Conservation (phyloP, 2,329 filamentous ascomycete species). For the Exophiala oligosperma region DNA sequence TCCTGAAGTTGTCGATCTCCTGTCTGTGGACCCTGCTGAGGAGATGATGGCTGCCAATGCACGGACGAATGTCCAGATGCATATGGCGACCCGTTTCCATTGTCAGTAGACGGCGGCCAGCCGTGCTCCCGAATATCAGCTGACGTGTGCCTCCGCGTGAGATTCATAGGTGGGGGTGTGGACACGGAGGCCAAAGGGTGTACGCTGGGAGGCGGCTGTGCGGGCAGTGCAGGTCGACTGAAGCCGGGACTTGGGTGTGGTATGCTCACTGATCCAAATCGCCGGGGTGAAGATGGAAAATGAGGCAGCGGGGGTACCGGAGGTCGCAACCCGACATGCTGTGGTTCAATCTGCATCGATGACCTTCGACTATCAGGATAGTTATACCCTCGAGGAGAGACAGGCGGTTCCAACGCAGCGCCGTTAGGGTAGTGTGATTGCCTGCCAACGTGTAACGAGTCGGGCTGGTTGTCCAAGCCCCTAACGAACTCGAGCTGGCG, state of each 20-base stretch:
- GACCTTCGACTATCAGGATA: slow-evolving; percentile 78
- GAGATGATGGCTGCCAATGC: slow-evolving; percentile 64
- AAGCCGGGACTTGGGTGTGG: slow-evolving; percentile 71
- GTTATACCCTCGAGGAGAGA: slow-evolving; percentile 83
- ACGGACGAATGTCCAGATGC: slow-evolving; percentile 61
- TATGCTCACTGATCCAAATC: slow-evolving; percentile 82
- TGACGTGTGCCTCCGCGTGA: slow-evolving; percentile 85
- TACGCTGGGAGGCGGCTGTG: slow-evolving; percentile 67
- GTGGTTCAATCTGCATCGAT: slow-evolving; percentile 62
- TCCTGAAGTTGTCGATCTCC: slow-evolving; percentile 65
- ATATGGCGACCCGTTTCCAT: slow-evolving; percentile 58
- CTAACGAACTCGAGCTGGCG: slow-evolving; percentile 61
- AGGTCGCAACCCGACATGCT: slow-evolving; percentile 27
- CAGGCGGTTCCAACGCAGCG: slow-evolving; percentile 67
- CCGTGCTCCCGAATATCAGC: slow-evolving; percentile 91
- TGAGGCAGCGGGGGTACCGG: slow-evolving; percentile 54
- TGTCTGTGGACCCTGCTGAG: slow-evolving; percentile 28
- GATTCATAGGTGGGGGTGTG: slow-evolving; percentile 61
- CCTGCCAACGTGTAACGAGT: slow-evolving; percentile 63
- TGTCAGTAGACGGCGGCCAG: slow-evolving; percentile 58
- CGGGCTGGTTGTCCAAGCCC: slow-evolving; percentile 61
- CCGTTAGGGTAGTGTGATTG: slow-evolving; percentile 63
- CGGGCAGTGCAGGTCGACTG: slow-evolving; percentile 66
- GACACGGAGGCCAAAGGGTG: slow-evolving; percentile 59
- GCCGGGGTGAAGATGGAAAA: slow-evolving; percentile 73